phyloP scores from a whole-genome alignment of 2,329 filamentous ascomycete genomes.

The Catunica adiposa region DNA sequence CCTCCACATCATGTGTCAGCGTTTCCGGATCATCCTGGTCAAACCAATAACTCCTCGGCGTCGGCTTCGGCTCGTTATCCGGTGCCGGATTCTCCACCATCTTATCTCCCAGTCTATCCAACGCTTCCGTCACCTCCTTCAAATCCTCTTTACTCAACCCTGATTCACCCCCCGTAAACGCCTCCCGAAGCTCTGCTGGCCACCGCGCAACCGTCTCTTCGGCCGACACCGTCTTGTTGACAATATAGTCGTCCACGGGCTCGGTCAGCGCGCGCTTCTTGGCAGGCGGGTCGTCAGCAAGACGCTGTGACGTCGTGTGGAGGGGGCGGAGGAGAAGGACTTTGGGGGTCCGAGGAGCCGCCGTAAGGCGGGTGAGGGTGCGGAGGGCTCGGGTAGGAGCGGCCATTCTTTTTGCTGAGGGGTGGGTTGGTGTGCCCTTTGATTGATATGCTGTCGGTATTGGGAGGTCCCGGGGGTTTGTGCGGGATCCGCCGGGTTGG shows the following conservation, averaged over 20 bases:
- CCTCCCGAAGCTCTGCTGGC: slow-evolving; percentile 10
- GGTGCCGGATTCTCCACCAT: slow-evolving; percentile 14
- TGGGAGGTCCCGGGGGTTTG: too few species aligned
- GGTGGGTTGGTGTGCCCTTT: neutral
- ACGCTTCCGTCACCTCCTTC: slow-evolving; percentile 5
- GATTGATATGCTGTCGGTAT: too few species aligned
- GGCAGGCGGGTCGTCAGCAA: neutral
- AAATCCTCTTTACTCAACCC: slow-evolving; percentile 11
- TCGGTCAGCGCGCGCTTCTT: slow-evolving; percentile 13
- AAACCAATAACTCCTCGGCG: slow-evolving; percentile 31
- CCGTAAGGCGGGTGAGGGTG: neutral
- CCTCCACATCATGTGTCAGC: slow-evolving; percentile 35
- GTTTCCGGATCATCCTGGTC: slow-evolving; percentile 32
- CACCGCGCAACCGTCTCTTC: slow-evolving; percentile 13
- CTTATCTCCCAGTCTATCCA: slow-evolving; percentile 16
- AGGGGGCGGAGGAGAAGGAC: neutral
- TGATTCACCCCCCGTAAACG: slow-evolving; percentile 7
- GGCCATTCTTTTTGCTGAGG: slow-evolving; percentile 2
- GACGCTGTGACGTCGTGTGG: neutral
- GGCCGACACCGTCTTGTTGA: slow-evolving; percentile 11
- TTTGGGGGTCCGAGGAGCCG: neutral
- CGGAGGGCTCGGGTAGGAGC: slow-evolving; percentile 2
- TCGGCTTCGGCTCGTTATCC: slow-evolving; percentile 18
- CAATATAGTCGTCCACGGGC: slow-evolving; percentile 6
- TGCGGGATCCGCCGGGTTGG: too few species aligned